Evolutionary conservation across 179 eudicot species (phyloP).

Genomic region (Heliamphora pulchella): DNA sequence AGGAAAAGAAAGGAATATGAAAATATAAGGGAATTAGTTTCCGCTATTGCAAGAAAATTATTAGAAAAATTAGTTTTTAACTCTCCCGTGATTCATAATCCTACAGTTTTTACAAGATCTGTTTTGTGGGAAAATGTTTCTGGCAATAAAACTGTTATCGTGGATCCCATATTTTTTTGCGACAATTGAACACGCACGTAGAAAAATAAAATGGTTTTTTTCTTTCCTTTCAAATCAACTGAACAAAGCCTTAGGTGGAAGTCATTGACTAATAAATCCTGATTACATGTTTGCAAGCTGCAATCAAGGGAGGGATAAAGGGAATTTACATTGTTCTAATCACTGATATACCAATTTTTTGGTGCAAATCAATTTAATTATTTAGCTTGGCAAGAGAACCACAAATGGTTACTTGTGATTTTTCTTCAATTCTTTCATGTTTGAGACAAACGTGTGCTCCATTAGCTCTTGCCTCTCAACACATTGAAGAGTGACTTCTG

Average conservation of each 20-base stretch:
- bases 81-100: too few species aligned
- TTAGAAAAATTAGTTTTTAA: too few species aligned
- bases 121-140: too few species aligned
- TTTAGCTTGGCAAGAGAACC: conserved; percentile 11
- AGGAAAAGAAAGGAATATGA: too few species aligned
- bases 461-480: conserved; percentile 94
- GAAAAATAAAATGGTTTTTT: too few species aligned
- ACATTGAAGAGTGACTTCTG: conserved; percentile 98
- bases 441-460: conserved; percentile 86
- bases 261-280: neutral
- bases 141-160: too few species aligned
- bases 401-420: conserved; percentile 75
- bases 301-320: neutral
- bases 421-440: conserved; percentile 76
- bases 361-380: neutral
- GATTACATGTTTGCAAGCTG: conserved; percentile 1
- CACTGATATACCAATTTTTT: neutral
- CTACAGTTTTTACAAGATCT: too few species aligned
- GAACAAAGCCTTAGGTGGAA: neutral
- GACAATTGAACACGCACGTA: too few species aligned
- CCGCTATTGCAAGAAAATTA: too few species aligned
- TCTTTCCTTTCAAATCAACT: too few species aligned
- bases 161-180: too few species aligned
- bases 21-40: too few species aligned
- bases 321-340: neutral